Conservation (phyloP, 2,329 filamentous ascomycete genomes). For the Hypoxylon sp. region DNA sequence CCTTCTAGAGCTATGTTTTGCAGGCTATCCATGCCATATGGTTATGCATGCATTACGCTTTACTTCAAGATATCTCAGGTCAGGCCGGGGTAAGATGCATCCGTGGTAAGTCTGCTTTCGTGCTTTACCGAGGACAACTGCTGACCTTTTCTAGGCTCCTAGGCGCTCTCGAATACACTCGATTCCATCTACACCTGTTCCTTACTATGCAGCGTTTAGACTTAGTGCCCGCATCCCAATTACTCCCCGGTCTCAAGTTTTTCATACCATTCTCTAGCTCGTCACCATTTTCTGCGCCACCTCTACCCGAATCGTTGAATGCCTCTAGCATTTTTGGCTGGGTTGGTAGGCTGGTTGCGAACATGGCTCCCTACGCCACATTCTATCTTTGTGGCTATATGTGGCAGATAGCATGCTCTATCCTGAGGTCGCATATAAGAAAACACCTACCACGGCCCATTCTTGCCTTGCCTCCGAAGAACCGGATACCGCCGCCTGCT, state of each 20-base stretch:
- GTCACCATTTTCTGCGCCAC: constrained; percentile 66
- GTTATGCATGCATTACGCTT: constrained; percentile 55
- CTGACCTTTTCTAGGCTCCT: constrained; percentile 47
- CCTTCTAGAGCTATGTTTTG: constrained; percentile 53
- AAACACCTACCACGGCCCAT: constrained; percentile 56
- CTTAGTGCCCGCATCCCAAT: constrained; percentile 59
- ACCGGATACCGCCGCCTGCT: constrained; percentile 21
- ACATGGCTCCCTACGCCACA: constrained; percentile 63
- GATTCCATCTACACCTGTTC: constrained; percentile 67
- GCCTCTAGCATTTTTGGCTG: constrained; percentile 60
- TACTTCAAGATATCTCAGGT: constrained; percentile 42
- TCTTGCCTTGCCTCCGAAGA: constrained; percentile 31
- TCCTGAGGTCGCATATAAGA: constrained; percentile 60
- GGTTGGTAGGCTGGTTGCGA: constrained; percentile 60
- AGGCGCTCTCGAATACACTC: constrained; percentile 57
- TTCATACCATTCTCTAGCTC: constrained; percentile 69
- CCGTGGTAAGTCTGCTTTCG: constrained; percentile 50
- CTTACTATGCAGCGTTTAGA: constrained; percentile 67
- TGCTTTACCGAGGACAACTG: constrained; percentile 6
- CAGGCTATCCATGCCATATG: constrained; percentile 60
- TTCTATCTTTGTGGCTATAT: constrained; percentile 62
- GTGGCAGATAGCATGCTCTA: constrained; percentile 56
- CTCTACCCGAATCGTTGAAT: constrained; percentile 58
- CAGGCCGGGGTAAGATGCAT: constrained; percentile 35
- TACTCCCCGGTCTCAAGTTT: constrained; percentile 63